Evolutionary conservation across 2,329 filamentous ascomycete genomes (phyloP).

Genomic region (Pseudogymnoascus sp.): DNA sequence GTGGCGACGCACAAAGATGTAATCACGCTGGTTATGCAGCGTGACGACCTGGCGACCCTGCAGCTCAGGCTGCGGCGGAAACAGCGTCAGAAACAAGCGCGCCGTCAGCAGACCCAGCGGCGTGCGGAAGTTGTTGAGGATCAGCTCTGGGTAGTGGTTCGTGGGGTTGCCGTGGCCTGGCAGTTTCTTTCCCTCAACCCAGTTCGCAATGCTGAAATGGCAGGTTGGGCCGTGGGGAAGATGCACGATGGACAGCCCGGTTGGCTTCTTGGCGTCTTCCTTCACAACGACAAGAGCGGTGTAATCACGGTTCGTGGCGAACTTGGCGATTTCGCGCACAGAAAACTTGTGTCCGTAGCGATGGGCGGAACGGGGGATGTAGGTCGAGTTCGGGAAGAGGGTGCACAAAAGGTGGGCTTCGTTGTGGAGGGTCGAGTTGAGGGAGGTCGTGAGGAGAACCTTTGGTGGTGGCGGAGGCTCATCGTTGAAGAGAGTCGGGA

Average conservation of each 20-base stretch:
- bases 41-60: slow-evolving; percentile 84
- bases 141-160: slow-evolving; percentile 79
- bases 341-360: slow-evolving; percentile 85
- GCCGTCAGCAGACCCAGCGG: slow-evolving; percentile 83
- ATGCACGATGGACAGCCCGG: slow-evolving; percentile 75
- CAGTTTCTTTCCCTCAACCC: slow-evolving; percentile 78
- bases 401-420: slow-evolving; percentile 70
- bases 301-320: slow-evolving; percentile 73
- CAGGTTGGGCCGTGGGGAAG: slow-evolving; percentile 82
- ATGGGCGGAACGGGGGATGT: slow-evolving; percentile 79
- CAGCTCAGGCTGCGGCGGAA: slow-evolving; percentile 74
- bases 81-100: slow-evolving; percentile 70
- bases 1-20: slow-evolving; percentile 86
- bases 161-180: slow-evolving; percentile 85
- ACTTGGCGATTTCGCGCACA: slow-evolving; percentile 79
- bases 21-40: slow-evolving; percentile 90
- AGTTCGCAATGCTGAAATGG: slow-evolving; percentile 85
- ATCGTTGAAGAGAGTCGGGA: slow-evolving; percentile 53
- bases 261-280: slow-evolving; percentile 80
- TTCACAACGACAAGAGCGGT: slow-evolving; percentile 78
- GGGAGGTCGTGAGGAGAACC: slow-evolving; percentile 81
- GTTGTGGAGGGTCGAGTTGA: slow-evolving; percentile 81
- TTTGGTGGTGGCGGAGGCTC: slow-evolving; percentile 60
- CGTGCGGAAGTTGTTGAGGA: slow-evolving; percentile 92
- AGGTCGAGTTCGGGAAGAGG: slow-evolving; percentile 72